Conservation (phyloP, 345 rosid species). For the Brassica carinata region DNA sequence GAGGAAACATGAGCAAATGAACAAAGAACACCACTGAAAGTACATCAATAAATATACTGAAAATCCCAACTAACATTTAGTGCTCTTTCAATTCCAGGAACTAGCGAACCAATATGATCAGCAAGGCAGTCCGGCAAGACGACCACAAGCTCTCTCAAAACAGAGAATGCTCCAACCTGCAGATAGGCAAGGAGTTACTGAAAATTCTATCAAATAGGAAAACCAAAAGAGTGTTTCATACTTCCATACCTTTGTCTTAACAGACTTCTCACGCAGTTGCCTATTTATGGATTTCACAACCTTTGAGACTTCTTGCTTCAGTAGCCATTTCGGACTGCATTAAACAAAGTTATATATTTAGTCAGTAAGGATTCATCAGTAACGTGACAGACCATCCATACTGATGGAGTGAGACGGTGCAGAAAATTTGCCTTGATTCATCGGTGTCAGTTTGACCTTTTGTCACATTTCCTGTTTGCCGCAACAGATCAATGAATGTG, state of each 20-base stretch:
- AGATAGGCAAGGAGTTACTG: slow-evolving; percentile 23
- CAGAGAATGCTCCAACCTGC: slow-evolving; percentile 99
- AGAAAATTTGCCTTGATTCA: slow-evolving; percentile 64
- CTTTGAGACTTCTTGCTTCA: slow-evolving; percentile 97
- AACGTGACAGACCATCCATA: slow-evolving; percentile 17
- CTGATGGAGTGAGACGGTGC: slow-evolving; percentile 15
- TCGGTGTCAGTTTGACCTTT: slow-evolving; percentile 76
- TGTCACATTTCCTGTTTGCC: slow-evolving; percentile 95
- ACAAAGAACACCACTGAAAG: slow-evolving; percentile 11
- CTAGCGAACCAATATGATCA: slow-evolving; percentile 92
- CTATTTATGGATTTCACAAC: slow-evolving; percentile 91
- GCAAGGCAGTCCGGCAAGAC: slow-evolving; percentile 98
- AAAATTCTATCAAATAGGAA: background rate
- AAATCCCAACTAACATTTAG: slow-evolving; percentile 62
- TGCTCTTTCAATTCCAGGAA: slow-evolving; percentile 98
- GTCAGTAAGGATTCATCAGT: slow-evolving; percentile 18
- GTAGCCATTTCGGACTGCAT: slow-evolving; percentile 86
- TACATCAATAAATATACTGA: background rate
- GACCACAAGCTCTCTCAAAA: slow-evolving; percentile 93
- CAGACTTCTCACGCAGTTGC: slow-evolving; percentile 93
- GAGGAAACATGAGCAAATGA: slow-evolving; percentile 4
- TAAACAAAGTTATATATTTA: slow-evolving; percentile 17
- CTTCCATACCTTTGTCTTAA: slow-evolving; percentile 83
- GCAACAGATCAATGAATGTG: slow-evolving; percentile 93
- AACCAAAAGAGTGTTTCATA: background rate